These are phyloP conservation scores for Silene latifolia DNA, from an alignment of 148 eudicot genomes.

Conservation along the genomic window DNA sequence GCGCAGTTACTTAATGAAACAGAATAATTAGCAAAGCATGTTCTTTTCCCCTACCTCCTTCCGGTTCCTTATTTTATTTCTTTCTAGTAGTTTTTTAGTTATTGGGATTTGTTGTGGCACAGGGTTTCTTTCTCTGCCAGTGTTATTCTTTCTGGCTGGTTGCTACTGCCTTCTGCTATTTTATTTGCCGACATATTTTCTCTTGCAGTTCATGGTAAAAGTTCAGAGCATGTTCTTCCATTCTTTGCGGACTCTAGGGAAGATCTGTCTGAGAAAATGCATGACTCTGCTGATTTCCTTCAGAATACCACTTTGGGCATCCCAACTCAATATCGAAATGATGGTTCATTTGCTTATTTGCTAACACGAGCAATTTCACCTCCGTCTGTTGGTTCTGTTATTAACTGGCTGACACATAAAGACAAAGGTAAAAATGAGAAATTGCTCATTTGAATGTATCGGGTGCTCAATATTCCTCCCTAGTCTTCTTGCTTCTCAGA, in stretches of 20 bases:
- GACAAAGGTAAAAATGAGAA: slow-evolving; percentile 34
- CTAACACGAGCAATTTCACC: slow-evolving; percentile 75
- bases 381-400: slow-evolving; percentile 60
- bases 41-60: not conserved
- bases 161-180: not conserved
- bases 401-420: slow-evolving; percentile 48
- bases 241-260: slow-evolving; percentile 38
- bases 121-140: slow-evolving; percentile 4
- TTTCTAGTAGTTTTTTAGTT: not conserved
- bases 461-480: not conserved
- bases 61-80: not conserved
- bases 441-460: not conserved
- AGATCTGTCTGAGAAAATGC: slow-evolving; percentile 22
- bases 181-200: slow-evolving; percentile 3
- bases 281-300: slow-evolving; percentile 21
- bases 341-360: slow-evolving; percentile 62
- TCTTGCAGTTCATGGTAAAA: slow-evolving; percentile 36
- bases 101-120: not conserved
- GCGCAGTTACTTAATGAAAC: not conserved
- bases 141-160: slow-evolving; percentile 2
- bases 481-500: slow-evolving; percentile 19
- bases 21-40: not conserved
- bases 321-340: slow-evolving; percentile 55
- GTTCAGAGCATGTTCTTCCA: slow-evolving; percentile 38
- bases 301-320: slow-evolving; percentile 40